Percentiles rank a stretch among this genome's conserved stretches.
These are phyloP conservation scores for Russula brevipes DNA, from an alignment of 768 basidiomycete genomes.

Conservation along the genomic window DNA sequence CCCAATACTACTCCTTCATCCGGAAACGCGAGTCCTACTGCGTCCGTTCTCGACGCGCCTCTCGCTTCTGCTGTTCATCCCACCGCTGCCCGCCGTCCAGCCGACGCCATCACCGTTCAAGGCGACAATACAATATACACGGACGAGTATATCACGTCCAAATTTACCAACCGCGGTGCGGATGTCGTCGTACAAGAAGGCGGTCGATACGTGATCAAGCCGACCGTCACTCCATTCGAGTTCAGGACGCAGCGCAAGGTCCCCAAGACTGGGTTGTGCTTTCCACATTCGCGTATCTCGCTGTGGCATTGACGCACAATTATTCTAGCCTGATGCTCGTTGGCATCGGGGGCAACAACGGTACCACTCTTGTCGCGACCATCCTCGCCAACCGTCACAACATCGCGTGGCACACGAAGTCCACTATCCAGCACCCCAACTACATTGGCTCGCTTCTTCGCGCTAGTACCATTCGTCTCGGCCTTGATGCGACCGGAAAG, in stretches of 20 bases:
- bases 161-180: slow-evolving; percentile 76
- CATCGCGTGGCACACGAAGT: slow-evolving; percentile 92
- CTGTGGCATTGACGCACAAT: slow-evolving; percentile 3
- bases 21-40: slow-evolving; percentile 49
- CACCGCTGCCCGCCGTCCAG: slow-evolving; percentile 70
- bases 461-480: slow-evolving; percentile 91
- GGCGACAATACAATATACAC: slow-evolving; percentile 78
- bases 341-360: slow-evolving; percentile 97
- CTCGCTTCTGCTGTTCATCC: slow-evolving; percentile 72
- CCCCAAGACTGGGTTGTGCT: slow-evolving; percentile 77
- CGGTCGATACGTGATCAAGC: slow-evolving; percentile 74
- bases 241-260: slow-evolving; percentile 88
- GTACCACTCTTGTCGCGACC: slow-evolving; percentile 88
- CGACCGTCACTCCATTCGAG: slow-evolving; percentile 76
- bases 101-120: slow-evolving; percentile 70
- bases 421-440: slow-evolving; percentile 88
- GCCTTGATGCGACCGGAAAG: slow-evolving; percentile 73
- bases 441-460: slow-evolving; percentile 96
- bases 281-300: neutral
- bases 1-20: slow-evolving; percentile 48
- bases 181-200: slow-evolving; percentile 55
- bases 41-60: slow-evolving; percentile 68
- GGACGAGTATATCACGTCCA: slow-evolving; percentile 76
- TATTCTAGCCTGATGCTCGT: slow-evolving; percentile 85
- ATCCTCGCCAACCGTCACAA: slow-evolving; percentile 94